Base-by-base conservation (phyloP, 345 rosid genomes). In the Eutrema japonicum region DNA sequence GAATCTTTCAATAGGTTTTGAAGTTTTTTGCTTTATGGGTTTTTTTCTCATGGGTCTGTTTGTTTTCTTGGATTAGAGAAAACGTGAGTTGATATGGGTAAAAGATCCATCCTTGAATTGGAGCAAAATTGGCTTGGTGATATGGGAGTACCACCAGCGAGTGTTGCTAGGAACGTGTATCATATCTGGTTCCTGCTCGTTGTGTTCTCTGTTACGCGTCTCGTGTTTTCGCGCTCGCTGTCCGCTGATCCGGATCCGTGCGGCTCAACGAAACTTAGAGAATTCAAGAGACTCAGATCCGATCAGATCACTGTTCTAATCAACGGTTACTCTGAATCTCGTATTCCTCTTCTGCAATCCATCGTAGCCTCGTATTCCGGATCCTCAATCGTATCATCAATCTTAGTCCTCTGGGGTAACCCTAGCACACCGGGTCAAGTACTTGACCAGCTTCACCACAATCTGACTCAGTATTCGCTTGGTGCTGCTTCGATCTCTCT, bases 291-390 rank as follows among this genome's bases (percentile, higher is more conserved):
- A 45, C 88, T 84, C 8, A 80, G 89, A 66, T 72, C 80, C 29
- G 88, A 87, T 78, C 96, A 85, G 74, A 72, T 87, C 61, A 87
- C 84, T 2, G 96, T 89, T 9, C 86, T 89, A n/a, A 87, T 89
- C 73, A 89, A 82, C 73, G 96, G 92, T 8, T 89, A 89, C 83
- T 87, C 96, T 0, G 83, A 79, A 53, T 69, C 83, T 2, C 92
- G 96, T 4, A 79, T 85, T 33, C 85, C 92, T 73, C 86, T 89
- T 38, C 82, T 89, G 18, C 86, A 67, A n/a, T 78, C 88, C 8
- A 80, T 89, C 32, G 86, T 88, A 2, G 54, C 84, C 16, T 26
- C 87, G 4, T 89, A 86, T 68, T 72, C 92, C 0, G 82, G 82
- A 14, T 85, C 89, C 7, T 78, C 88, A 0, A 40, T 82, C 5